Percentiles rank a stretch among this genome's conserved stretches.
phyloP scores from a whole-genome alignment of 805 yeast species.

The Yamadazyma takamatsuzukensis region DNA sequence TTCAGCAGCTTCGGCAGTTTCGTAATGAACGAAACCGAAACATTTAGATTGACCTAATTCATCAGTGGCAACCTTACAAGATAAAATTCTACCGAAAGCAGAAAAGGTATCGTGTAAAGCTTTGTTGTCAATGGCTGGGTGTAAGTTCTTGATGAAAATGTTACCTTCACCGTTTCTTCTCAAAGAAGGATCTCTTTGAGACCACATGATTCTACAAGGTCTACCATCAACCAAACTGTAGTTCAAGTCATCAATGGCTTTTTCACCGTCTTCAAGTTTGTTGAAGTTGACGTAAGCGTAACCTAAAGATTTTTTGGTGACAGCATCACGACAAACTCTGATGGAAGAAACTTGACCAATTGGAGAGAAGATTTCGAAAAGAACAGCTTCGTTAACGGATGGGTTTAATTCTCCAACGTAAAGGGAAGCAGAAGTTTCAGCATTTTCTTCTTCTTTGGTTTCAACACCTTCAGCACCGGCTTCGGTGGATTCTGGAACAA shows the following conservation, averaged over 20 bases:
- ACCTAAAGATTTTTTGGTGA: conserved; percentile 94
- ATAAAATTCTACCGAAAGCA: conserved; percentile 91
- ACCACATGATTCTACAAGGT: conserved; percentile 99
- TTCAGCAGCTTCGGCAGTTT: conserved; percentile 84
- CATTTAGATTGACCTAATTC: conserved; percentile 89
- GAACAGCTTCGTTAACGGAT: conserved; percentile 86
- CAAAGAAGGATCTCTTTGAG: conserved; percentile 95
- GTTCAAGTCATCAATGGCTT: conserved; percentile 93
- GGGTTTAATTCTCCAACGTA: conserved; percentile 98
- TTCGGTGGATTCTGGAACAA: conserved; percentile 12
- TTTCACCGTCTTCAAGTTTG: conserved; percentile 83
- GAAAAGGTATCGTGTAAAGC: conserved; percentile 97
- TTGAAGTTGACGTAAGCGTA: conserved; percentile 98
- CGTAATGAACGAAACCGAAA: conserved; percentile 97
- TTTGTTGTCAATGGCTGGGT: conserved; percentile 97
- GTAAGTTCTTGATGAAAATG: conserved; percentile 96
- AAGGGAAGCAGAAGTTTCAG: conserved; percentile 74
- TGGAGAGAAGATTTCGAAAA: conserved; percentile 91
- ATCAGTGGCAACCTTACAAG: conserved; percentile 96
- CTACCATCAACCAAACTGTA: conserved; percentile 90
- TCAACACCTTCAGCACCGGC: conserved; percentile 26
- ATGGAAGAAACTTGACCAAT: conserved; percentile 94
- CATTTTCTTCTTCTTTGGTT: conserved; percentile 32
- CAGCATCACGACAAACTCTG: conserved; percentile 98
- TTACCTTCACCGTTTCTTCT: conserved; percentile 96